Conservation (phyloP, 352 stramenopile species). For the Globisporangium sylvaticum region DNA sequence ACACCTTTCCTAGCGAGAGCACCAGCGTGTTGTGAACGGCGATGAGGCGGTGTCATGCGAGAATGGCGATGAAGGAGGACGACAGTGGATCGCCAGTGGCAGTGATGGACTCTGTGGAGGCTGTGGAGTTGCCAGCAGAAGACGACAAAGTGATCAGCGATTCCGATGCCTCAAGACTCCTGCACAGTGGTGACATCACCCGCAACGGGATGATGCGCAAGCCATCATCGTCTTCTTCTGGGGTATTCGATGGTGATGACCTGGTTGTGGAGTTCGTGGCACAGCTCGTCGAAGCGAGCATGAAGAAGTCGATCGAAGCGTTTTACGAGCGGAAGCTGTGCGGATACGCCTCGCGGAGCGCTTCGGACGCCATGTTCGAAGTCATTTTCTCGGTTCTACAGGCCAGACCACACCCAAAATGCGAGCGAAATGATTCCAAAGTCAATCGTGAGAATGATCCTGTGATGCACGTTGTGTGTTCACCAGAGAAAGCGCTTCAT, state of each 20-base stretch:
- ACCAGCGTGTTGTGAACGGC: not conserved
- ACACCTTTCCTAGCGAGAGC: not conserved
- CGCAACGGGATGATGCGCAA: not conserved
- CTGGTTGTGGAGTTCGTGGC: slow-evolving; percentile 15
- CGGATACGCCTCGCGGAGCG: slow-evolving; percentile 21
- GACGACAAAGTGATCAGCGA: not conserved
- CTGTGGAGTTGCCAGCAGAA: not conserved
- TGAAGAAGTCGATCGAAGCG: slow-evolving; percentile 20
- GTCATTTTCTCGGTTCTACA: slow-evolving; percentile 6
- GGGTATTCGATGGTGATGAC: slow-evolving; percentile 11
- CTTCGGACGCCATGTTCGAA: slow-evolving; percentile 21
- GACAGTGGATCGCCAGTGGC: not conserved
- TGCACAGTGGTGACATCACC: not conserved
- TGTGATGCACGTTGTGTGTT: slow-evolving; percentile 1
- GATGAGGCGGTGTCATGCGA: not conserved
- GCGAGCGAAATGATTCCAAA: not conserved
- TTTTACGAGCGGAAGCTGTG: slow-evolving; percentile 27
- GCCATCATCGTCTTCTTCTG: not conserved
- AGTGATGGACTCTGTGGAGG: not conserved
- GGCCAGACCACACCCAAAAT: not conserved
- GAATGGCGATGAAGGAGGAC: not conserved
- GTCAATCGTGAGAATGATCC: not conserved
- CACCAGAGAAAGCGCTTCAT: not conserved
- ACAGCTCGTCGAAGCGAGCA: slow-evolving; percentile 20
- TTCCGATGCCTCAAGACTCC: not conserved